Percentiles rank a stretch among this genome's conserved stretches.
These are phyloP conservation scores for Nissolia schottii DNA, from an alignment of 306 rosid genomes.

Conservation along the genomic window DNA sequence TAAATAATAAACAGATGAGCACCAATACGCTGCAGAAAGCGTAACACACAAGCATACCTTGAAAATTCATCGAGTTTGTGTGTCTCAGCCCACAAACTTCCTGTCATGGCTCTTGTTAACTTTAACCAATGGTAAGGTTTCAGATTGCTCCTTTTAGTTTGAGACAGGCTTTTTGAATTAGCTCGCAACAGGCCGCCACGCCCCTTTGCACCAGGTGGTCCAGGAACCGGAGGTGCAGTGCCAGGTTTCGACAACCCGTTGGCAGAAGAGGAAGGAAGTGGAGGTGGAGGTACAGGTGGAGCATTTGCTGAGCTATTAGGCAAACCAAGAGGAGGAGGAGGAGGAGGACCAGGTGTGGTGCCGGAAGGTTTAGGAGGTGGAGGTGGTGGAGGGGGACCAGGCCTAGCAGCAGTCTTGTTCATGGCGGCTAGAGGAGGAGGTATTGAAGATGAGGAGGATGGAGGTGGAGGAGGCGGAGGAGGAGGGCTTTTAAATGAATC, in stretches of 20 bases:
- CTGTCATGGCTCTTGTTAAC: conserved; percentile 89
- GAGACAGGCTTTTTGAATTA: conserved; percentile 43
- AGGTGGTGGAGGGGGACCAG: conserved; percentile 61
- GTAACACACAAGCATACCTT: conserved; percentile 48
- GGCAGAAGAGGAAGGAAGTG: conserved; percentile 52
- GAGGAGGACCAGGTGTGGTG: conserved; percentile 27
- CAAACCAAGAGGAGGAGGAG: conserved; percentile 52
- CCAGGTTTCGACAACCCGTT: conserved; percentile 45
- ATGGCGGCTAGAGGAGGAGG: conserved; percentile 23
- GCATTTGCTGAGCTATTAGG: conserved; percentile 24
- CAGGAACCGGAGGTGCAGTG: conserved; percentile 59
- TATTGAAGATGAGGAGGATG: conserved; percentile 25
- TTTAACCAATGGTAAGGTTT: conserved; percentile 99
- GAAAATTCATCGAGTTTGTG: conserved; percentile 74
- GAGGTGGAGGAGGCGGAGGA: conserved; percentile 26
- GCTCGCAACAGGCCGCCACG: conserved; percentile 59
- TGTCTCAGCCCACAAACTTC: conserved; percentile 97
- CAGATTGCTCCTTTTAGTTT: conserved; percentile 62
- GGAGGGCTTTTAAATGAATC: conserved; percentile 26
- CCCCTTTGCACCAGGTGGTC: conserved; percentile 78
- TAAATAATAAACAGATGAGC: background rate
- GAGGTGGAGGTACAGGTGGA: conserved; percentile 78
- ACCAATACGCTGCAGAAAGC: conserved; percentile 20
- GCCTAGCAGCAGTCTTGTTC: background rate
- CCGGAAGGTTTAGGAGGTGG: conserved; percentile 40